Conservation (phyloP, 1,139 yeast species). For the Geotrichum klebahnii region DNA sequence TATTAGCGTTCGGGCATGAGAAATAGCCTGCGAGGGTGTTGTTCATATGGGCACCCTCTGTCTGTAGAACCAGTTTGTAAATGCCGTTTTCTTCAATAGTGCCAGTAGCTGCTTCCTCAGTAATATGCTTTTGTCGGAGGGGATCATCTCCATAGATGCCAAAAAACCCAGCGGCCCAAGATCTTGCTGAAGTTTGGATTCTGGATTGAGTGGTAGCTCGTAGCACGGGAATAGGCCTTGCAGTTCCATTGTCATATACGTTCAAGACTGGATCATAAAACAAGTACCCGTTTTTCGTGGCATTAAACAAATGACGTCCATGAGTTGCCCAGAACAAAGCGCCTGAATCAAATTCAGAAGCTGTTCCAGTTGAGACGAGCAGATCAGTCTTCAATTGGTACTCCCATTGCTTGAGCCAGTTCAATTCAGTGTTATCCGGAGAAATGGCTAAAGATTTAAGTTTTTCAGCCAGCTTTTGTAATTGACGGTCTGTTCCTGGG, state of each 20-base stretch:
- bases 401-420: constrained; percentile 39
- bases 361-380: constrained; percentile 41
- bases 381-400: constrained; percentile 38
- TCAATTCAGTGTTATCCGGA: constrained; percentile 18
- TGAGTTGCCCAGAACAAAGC: constrained; percentile 43
- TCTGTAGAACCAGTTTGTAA: no score
- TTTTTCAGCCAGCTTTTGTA: constrained; percentile 34
- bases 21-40: constrained; percentile 44
- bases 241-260: constrained; percentile 37
- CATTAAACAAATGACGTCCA: constrained; percentile 39
- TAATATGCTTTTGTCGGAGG: constrained; percentile 33
- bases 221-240: constrained; percentile 33
- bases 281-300: constrained; percentile 28
- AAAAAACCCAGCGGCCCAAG: constrained; percentile 47
- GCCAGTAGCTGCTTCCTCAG: constrained; percentile 38
- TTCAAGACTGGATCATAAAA: constrained; percentile 33
- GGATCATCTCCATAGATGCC: constrained; percentile 39
- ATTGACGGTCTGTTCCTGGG: constrained; percentile 29
- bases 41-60: no score
- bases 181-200: constrained; percentile 41
- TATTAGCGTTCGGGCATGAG: constrained; percentile 41
- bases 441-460: constrained; percentile 23
- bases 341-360: constrained; percentile 41
- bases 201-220: constrained; percentile 43
- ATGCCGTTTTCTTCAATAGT: no score